phyloP scores from a whole-genome alignment of 1,139 yeast species.

The Kurtzmaniella quercitrusa region DNA sequence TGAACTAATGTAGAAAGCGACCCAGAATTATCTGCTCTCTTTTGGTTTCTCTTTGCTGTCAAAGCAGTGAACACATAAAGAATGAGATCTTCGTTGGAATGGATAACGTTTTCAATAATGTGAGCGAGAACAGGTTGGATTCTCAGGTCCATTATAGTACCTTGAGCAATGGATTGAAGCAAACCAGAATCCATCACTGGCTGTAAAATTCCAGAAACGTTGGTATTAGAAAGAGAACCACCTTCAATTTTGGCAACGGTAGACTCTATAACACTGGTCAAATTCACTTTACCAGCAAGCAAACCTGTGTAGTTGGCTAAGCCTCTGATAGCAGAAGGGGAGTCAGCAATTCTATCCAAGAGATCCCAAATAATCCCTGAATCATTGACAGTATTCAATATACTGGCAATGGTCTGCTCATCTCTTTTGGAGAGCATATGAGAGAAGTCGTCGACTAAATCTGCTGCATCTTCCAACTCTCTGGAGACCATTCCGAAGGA shows the following conservation, averaged over 20 bases:
- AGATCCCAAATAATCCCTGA: slow-evolving; percentile 36
- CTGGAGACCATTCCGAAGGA: slow-evolving; percentile 10
- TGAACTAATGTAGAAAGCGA: slow-evolving; percentile 25
- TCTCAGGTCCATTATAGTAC: slow-evolving; percentile 31
- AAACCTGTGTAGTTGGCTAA: slow-evolving; percentile 30
- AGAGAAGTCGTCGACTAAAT: slow-evolving; percentile 1
- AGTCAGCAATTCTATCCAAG: slow-evolving; percentile 34
- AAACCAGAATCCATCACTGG: slow-evolving; percentile 33
- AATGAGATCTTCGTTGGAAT: slow-evolving; percentile 26
- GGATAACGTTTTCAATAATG: slow-evolving; percentile 28
- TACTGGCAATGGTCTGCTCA: slow-evolving; percentile 18
- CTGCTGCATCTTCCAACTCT: slow-evolving; percentile 1
- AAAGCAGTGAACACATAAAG: slow-evolving; percentile 16
- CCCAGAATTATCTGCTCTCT: slow-evolving; percentile 13
- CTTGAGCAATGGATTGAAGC: slow-evolving; percentile 29
- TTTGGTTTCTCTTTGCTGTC: slow-evolving; percentile 12
- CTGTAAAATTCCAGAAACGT: slow-evolving; percentile 21
- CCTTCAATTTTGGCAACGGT: slow-evolving; percentile 9
- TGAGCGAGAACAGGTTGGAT: slow-evolving; percentile 36
- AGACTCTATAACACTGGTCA: slow-evolving; percentile 7
- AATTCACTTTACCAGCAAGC: slow-evolving; percentile 9
- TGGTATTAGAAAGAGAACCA: slow-evolving; percentile 15
- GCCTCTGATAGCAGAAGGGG: slow-evolving; percentile 24
- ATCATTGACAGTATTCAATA: slow-evolving; percentile 26
- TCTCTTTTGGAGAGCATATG: slow-evolving; percentile 14